Conservation (phyloP, 2,329 filamentous ascomycete species). For the Zymoseptoria pseudotritici region DNA sequence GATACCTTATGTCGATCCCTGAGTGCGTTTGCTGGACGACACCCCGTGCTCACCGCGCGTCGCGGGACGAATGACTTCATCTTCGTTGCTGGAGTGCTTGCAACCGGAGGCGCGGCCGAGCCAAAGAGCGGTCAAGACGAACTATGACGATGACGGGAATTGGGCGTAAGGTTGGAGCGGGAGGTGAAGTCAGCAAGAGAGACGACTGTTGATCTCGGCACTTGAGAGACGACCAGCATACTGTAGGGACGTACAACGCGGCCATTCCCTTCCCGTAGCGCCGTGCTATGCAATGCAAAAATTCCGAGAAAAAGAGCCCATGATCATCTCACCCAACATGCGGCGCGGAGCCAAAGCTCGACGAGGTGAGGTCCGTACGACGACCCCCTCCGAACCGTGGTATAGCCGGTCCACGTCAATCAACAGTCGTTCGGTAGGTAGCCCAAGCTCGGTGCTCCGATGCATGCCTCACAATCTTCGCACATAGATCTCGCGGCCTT, state of each 20-base stretch:
- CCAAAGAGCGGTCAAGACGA: neutral
- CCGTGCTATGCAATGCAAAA: neutral
- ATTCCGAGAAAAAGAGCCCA: neutral
- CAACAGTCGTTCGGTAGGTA: neutral
- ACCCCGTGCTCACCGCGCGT: neutral
- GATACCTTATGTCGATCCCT: neutral
- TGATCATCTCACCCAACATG: neutral
- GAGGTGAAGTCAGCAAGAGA: neutral
- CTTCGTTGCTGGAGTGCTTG: neutral
- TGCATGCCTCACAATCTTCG: neutral
- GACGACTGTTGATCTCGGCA: neutral
- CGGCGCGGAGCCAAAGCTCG: neutral
- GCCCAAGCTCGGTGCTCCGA: too few relatives aligned
- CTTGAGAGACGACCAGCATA: neutral
- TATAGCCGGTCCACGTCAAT: neutral
- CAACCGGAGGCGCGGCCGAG: neutral
- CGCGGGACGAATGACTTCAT: neutral
- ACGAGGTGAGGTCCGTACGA: neutral
- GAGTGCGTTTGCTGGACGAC: neutral
- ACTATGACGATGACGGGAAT: neutral
- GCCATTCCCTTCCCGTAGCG: neutral
- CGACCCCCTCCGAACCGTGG: neutral
- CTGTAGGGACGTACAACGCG: neutral
- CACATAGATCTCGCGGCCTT: neutral
- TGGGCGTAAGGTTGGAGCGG: neutral